Evolutionary conservation across 2,329 filamentous ascomycete species (phyloP).

Genomic region (Gaeumannomyces tritici): DNA sequence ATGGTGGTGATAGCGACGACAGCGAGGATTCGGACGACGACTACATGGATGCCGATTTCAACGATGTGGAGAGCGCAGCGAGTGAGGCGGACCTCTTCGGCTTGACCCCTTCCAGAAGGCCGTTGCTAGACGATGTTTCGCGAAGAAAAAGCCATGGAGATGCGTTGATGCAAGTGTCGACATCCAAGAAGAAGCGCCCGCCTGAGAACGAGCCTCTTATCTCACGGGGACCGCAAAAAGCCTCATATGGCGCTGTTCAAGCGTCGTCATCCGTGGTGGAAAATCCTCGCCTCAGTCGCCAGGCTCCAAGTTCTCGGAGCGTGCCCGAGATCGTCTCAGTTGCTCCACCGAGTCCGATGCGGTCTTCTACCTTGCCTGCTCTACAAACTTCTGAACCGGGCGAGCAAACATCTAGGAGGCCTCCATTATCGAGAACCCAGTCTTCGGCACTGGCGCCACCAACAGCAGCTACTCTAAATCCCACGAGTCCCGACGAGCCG

Average conservation of each 20-base stretch:
- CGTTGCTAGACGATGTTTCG: constrained; percentile 13
- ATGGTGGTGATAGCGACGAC: constrained; percentile 16
- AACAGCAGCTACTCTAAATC: neutral
- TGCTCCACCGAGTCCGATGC: neutral
- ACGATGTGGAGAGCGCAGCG: constrained; percentile 25
- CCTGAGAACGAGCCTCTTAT: neutral
- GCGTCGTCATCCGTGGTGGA: neutral
- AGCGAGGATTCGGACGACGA: constrained; percentile 1
- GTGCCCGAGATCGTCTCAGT: neutral
- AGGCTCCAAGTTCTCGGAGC: neutral
- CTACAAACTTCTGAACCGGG: too few relatives aligned
- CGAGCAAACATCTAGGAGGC: neutral
- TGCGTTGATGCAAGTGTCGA: neutral
- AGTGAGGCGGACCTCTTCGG: constrained; percentile 31
- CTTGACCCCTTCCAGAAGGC: constrained; percentile 17
- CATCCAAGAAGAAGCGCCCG: neutral
- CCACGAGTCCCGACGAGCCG: neutral
- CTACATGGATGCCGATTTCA: constrained; percentile 21
- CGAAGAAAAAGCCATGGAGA: constrained; percentile 29
- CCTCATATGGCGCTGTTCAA: neutral
- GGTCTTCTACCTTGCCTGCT: neutral
- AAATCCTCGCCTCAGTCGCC: neutral
- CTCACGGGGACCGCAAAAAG: neutral
- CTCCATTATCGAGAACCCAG: neutral
- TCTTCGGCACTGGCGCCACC: neutral